These are phyloP conservation scores for Solanum infundibuliforme DNA, from an alignment of 257 asterid genomes.

Conservation along the genomic window DNA sequence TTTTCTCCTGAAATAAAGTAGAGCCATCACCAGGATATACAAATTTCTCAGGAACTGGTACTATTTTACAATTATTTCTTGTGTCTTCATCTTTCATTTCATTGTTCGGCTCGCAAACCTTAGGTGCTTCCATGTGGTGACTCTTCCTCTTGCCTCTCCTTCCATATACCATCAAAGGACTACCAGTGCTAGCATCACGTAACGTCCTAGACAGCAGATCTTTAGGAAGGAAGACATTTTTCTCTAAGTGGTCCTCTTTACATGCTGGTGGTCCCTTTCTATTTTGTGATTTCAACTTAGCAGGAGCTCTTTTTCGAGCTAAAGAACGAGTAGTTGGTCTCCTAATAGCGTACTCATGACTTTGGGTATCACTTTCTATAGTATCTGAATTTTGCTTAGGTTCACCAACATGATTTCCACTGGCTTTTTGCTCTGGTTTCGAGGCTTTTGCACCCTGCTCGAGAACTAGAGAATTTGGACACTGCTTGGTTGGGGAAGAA, in stretches of 20 bases:
- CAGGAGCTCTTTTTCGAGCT: constrained; percentile 32
- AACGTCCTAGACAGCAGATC: constrained; percentile 31
- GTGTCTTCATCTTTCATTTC: constrained; percentile 26
- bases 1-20: constrained; percentile 22
- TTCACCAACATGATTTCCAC: constrained; percentile 21
- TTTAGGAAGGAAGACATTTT: constrained; percentile 19
- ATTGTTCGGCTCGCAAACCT: constrained; percentile 16
- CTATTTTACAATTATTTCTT: constrained; percentile 20
- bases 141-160: constrained; percentile 24
- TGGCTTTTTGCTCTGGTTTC: constrained; percentile 21
- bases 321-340: constrained; percentile 49
- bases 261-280: constrained; percentile 19
- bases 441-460: constrained; percentile 11
- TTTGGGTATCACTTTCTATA: constrained; percentile 73
- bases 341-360: constrained; percentile 14
- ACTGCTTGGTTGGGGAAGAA: constrained; percentile 43
- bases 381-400: constrained; percentile 53
- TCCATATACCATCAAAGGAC: constrained; percentile 27
- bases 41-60: constrained; percentile 25
- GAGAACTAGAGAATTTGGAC: constrained; percentile 12
- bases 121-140: constrained; percentile 22
- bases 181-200: constrained; percentile 25
- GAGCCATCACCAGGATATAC: constrained; percentile 16
- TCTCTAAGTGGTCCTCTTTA: constrained; percentile 24
- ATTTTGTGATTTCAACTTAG: constrained; percentile 17